A percentile compares a stretch with the other conserved stretches of the same genome.
phyloP scores from a whole-genome alignment of 179 eudicot species.

The Spergularia azorica region DNA sequence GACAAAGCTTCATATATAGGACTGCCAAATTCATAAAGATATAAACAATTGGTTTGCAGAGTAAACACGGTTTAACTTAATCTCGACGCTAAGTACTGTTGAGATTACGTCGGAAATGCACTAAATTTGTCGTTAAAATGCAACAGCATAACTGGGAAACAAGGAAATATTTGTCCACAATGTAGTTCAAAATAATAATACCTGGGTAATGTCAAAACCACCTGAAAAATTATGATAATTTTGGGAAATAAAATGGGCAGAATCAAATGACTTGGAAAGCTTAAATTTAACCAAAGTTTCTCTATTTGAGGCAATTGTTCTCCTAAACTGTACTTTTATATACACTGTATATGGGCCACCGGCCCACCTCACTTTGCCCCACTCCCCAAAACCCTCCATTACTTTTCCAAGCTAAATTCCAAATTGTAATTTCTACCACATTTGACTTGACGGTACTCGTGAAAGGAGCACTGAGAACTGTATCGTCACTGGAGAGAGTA shows the following conservation, averaged over 20 bases:
- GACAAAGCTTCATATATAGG: too few relatives aligned
- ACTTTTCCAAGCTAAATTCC: too few relatives aligned
- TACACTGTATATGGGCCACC: conserved; percentile 15
- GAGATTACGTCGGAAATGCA: conserved; percentile 21
- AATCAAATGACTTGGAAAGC: not conserved
- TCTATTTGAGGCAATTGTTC: not conserved
- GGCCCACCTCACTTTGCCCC: not conserved
- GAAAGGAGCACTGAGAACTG: too few relatives aligned
- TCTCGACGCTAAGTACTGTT: not conserved
- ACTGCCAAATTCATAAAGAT: too few relatives aligned
- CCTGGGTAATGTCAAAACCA: conserved; percentile 15
- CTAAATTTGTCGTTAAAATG: not conserved
- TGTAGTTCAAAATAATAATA: not conserved
- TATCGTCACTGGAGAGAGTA: too few relatives aligned
- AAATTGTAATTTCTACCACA: too few relatives aligned
- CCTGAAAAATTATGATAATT: conserved; percentile 17
- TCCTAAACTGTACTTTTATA: too few relatives aligned
- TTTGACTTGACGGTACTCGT: too few relatives aligned
- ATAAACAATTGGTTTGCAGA: too few relatives aligned
- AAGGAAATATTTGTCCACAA: conserved; percentile 9
- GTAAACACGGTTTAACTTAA: not conserved
- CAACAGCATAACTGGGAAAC: not conserved
- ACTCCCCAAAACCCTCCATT: too few relatives aligned
- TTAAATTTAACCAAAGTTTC: not conserved
- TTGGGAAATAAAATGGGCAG: not conserved